Evolutionary conservation across 164 flowering plant genomes (phyloP).

Genomic region (Hamamelis virginiana): DNA sequence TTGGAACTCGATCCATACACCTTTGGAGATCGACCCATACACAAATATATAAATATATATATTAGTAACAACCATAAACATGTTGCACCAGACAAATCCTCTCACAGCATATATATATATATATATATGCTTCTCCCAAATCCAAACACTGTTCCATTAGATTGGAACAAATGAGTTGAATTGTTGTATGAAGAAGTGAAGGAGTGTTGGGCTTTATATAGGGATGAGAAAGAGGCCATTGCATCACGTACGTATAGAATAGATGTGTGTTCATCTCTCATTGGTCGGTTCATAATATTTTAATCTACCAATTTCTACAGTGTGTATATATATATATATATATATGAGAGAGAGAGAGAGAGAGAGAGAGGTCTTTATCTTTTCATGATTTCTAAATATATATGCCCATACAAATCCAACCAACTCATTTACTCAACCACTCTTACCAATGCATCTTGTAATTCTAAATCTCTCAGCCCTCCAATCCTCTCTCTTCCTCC

Average conservation of each 20-base stretch:
- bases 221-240: constrained; percentile 12
- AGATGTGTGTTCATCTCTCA: constrained; percentile 27
- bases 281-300: constrained; percentile 21
- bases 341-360: constrained; percentile 5
- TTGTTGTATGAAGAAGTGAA: constrained; percentile 12
- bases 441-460: constrained; percentile 53
- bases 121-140: not conserved
- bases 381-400: too few relatives aligned
- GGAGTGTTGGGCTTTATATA: constrained; percentile 27
- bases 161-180: not conserved
- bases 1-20: too few relatives aligned
- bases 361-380: constrained; percentile 4
- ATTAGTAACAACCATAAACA: not conserved
- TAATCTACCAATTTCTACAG: constrained; percentile 2
- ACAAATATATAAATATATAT: not conserved
- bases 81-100: not conserved
- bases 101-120: not conserved
- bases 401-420: not conserved
- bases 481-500: constrained; percentile 14
- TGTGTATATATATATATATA: too few relatives aligned
- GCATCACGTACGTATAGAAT: constrained; percentile 26
- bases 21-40: too few relatives aligned
- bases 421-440: constrained; percentile 33
- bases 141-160: constrained; percentile 15
- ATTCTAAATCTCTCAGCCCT: constrained; percentile 28